These are phyloP conservation scores for Przewalskia tangutica DNA, from an alignment of 257 asterid genomes.

Conservation along the genomic window DNA sequence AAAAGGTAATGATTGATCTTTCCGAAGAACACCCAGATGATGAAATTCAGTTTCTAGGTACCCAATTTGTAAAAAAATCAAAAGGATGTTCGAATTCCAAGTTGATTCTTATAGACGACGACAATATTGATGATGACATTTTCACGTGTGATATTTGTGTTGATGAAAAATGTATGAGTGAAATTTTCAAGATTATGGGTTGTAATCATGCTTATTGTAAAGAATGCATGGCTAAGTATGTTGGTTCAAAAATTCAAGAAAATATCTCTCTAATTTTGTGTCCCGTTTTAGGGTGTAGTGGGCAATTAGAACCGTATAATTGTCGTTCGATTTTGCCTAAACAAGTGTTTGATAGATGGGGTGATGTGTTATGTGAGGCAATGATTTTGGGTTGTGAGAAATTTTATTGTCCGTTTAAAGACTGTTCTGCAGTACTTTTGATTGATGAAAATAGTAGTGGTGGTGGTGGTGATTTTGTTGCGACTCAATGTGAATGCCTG, in stretches of 20 bases:
- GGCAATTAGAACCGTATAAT: slow-evolving; percentile 42
- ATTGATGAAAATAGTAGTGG: slow-evolving; percentile 15
- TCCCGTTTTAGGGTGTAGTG: slow-evolving; percentile 42
- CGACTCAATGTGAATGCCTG: slow-evolving; percentile 40
- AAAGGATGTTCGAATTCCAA: neutral
- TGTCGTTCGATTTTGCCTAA: slow-evolving; percentile 50
- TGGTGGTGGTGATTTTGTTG: neutral
- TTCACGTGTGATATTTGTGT: slow-evolving; percentile 48
- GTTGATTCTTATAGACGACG: neutral
- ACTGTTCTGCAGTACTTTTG: slow-evolving; percentile 45
- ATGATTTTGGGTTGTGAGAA: slow-evolving; percentile 36
- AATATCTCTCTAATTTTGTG: slow-evolving; percentile 26
- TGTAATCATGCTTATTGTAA: slow-evolving; percentile 44
- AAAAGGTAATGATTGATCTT: neutral
- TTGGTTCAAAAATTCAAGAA: slow-evolving; percentile 41
- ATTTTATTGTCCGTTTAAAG: slow-evolving; percentile 55
- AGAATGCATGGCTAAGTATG: slow-evolving; percentile 37
- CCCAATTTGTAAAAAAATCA: neutral
- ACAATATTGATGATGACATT: neutral
- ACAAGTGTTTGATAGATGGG: slow-evolving; percentile 66
- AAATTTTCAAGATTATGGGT: slow-evolving; percentile 22
- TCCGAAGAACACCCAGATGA: neutral
- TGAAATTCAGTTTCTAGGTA: neutral
- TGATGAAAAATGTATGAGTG: slow-evolving; percentile 26
- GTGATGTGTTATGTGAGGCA: slow-evolving; percentile 54